phyloP scores from a whole-genome alignment of 768 basidiomycete species.

The Dentipellis fragilis region DNA sequence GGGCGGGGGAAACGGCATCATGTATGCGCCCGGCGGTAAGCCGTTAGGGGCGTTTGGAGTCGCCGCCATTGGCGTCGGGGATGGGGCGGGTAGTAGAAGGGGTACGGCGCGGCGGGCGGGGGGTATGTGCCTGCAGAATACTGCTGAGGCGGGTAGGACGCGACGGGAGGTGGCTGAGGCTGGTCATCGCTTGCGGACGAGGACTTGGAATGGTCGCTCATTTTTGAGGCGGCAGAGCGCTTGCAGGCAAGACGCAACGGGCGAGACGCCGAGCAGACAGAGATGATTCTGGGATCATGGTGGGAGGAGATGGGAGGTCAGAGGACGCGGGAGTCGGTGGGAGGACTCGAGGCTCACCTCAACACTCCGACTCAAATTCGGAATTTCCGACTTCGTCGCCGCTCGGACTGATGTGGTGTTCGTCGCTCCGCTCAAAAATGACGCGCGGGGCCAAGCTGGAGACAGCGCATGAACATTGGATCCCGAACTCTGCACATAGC shows the following conservation, averaged over 20 bases:
- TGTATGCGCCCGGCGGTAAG: slow-evolving; percentile 7
- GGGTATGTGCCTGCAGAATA: slow-evolving; percentile 8
- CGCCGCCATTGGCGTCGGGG: slow-evolving; percentile 10
- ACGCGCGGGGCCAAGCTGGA: neutral
- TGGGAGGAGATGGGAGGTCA: neutral
- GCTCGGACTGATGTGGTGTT: slow-evolving; percentile 12
- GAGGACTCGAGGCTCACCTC: slow-evolving; percentile 6
- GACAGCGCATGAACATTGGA: neutral
- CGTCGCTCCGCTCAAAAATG: slow-evolving; percentile 14
- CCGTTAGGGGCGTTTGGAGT: slow-evolving; percentile 5
- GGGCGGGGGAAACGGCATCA: slow-evolving; percentile 11
- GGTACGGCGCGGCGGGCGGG: slow-evolving; percentile 11
- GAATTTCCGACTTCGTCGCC: slow-evolving; percentile 17
- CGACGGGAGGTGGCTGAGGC: slow-evolving; percentile 4
- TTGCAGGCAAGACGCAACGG: neutral
- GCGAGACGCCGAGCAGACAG: neutral
- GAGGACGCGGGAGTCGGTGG: neutral
- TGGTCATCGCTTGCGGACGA: slow-evolving; percentile 5
- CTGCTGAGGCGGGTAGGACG: slow-evolving; percentile 11
- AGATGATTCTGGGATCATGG: neutral
- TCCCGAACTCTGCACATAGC: neutral
- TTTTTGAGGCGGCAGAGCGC: neutral
- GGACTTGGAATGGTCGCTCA: slow-evolving; percentile 13
- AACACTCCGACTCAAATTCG: slow-evolving; percentile 9
- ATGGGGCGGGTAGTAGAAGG: slow-evolving; percentile 13